Percentiles rank a stretch among this genome's conserved stretches.
Conservation (phyloP, 805 yeast genomes). For the Saturnispora sanitii region DNA sequence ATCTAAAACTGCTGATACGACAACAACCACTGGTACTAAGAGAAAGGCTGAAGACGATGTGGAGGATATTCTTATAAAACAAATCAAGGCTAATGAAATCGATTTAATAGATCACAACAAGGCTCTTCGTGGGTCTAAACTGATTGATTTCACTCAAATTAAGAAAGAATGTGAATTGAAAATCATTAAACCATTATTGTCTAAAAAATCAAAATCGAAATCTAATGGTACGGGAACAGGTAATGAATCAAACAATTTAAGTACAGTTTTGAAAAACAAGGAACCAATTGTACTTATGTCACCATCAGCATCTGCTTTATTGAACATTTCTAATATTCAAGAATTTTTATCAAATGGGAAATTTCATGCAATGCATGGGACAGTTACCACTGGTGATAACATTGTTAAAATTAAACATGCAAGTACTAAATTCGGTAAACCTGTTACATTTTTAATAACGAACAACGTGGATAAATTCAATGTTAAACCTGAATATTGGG, state of each 20-base stretch:
- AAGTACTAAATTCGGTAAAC: constrained; percentile 45
- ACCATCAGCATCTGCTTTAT: constrained; percentile 67
- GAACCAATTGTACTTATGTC: constrained; percentile 71
- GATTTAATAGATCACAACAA: constrained; percentile 34
- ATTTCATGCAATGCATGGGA: constrained; percentile 32
- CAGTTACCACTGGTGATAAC: constrained; percentile 13
- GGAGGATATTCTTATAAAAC: constrained; percentile 46
- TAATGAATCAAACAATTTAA: background rate
- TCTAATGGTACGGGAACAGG: background rate
- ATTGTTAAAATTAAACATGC: constrained; percentile 44
- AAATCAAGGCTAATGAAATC: constrained; percentile 37
- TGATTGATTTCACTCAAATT: constrained; percentile 57
- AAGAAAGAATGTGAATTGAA: constrained; percentile 56
- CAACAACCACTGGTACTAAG: constrained; percentile 10
- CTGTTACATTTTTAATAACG: constrained; percentile 65
- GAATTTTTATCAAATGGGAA: constrained; percentile 64
- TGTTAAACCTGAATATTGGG: constrained; percentile 96
- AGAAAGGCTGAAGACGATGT: constrained; percentile 24
- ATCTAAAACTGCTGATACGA: background rate
- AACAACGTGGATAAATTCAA: constrained; percentile 80
- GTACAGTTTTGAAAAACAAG: constrained; percentile 19
- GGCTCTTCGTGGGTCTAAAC: constrained; percentile 47
- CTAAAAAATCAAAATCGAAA: constrained; percentile 2
- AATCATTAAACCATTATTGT: constrained; percentile 29
- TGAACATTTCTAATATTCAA: constrained; percentile 57